Conservation (phyloP, 2,329 filamentous ascomycete genomes). For the Pseudodiploospora longispora region DNA sequence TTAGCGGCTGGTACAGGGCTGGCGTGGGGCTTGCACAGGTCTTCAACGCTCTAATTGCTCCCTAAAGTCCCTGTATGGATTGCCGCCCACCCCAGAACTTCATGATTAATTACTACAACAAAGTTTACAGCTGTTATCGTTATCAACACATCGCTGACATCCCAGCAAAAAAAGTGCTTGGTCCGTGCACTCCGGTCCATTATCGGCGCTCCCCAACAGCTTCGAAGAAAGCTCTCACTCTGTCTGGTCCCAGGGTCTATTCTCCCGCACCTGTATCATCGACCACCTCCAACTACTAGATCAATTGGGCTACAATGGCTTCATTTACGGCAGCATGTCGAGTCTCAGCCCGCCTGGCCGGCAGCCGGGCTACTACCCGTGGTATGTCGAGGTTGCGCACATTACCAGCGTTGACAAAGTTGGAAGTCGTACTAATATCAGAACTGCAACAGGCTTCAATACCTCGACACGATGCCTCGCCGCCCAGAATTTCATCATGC, state of each 20-base stretch:
- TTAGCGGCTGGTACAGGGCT: too few species aligned
- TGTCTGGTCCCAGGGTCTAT: conserved; percentile 7
- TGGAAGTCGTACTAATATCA: not conserved
- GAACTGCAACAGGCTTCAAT: conserved; percentile 47
- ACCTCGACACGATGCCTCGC: conserved; percentile 56
- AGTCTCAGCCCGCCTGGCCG: conserved; percentile 51
- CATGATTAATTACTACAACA: too few species aligned
- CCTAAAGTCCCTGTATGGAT: too few species aligned
- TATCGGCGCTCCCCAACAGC: conserved; percentile 26
- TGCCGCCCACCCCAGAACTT: too few species aligned
- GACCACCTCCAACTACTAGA: conserved; percentile 11
- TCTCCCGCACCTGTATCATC: conserved; percentile 14
- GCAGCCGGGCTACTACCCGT: conserved; percentile 41
- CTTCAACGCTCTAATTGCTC: too few species aligned
- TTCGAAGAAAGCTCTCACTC: conserved; percentile 20
- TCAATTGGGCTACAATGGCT: conserved; percentile 45
- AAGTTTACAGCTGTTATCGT: too few species aligned
- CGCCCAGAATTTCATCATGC: conserved; percentile 86
- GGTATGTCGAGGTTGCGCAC: conserved; percentile 35
- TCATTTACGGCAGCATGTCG: conserved; percentile 58
- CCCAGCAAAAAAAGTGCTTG: conserved; percentile 22
- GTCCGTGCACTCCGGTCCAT: conserved; percentile 18
- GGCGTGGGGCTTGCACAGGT: too few species aligned
- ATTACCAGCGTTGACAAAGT: not conserved
- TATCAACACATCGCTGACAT: not conserved